Evolutionary conservation across 139 green algal genomes (phyloP).

Genomic region (Chlorella sorokiniana): DNA sequence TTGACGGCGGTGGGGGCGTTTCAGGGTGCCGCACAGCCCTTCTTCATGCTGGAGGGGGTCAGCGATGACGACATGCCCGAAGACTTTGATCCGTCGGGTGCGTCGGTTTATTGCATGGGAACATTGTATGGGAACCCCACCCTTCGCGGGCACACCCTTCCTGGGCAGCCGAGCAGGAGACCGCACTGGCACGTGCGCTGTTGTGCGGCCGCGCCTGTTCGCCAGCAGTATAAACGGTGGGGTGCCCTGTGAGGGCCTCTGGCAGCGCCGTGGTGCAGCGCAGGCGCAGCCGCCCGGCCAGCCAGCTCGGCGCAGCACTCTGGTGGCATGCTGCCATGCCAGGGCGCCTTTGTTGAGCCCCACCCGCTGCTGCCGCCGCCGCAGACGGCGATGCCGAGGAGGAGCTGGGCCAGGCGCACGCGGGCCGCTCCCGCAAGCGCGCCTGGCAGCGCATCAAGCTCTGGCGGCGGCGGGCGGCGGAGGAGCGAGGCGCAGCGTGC

Average conservation of each 20-base stretch:
- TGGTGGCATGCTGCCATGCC: background rate
- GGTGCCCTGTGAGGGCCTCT: too few species aligned
- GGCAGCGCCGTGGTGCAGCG: too few species aligned
- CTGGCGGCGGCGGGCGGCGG: background rate
- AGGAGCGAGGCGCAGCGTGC: conserved; percentile 15
- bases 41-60: background rate
- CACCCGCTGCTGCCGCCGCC: too few species aligned
- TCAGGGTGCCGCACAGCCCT: background rate
- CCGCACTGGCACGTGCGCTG: too few species aligned
- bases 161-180: too few species aligned
- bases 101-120: background rate
- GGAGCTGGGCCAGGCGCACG: conserved; percentile 12
- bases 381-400: conserved; percentile 35
- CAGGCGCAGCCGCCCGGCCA: too few species aligned
- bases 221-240: too few species aligned
- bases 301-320: background rate
- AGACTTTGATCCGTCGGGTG: conserved; percentile 17
- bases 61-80: conserved; percentile 43
- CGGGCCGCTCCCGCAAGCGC: background rate
- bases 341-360: background rate
- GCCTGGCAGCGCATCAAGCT: conserved; percentile 35
- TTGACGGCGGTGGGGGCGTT: background rate
- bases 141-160: too few species aligned
- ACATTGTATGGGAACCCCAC: background rate
- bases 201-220: too few species aligned